A percentile compares a stretch with the other conserved stretches of the same genome.
phyloP scores from a whole-genome alignment of 2,329 filamentous ascomycete genomes.

The Verticillium isaacii region DNA sequence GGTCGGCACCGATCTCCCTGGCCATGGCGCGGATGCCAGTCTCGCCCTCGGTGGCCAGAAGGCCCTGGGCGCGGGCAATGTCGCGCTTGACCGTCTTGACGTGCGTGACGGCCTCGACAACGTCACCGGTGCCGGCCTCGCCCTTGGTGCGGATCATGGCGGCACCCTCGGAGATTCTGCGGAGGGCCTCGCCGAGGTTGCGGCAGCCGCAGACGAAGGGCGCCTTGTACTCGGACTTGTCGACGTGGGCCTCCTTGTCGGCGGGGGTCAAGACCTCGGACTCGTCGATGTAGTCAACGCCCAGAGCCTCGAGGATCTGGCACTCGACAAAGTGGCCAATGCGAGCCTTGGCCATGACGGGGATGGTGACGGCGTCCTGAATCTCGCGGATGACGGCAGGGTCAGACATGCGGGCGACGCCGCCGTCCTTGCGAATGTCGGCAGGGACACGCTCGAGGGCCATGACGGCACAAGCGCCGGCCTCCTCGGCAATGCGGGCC shows the following conservation, averaged over 20 bases:
- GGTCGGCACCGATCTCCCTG: slow-evolving; percentile 75
- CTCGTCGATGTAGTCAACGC: slow-evolving; percentile 97
- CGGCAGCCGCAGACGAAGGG: slow-evolving; percentile 97
- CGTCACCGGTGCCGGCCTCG: slow-evolving; percentile 94
- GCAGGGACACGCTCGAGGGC: slow-evolving; percentile 95
- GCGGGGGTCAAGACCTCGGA: slow-evolving; percentile 95
- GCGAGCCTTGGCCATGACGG: slow-evolving; percentile 97
- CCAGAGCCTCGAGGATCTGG: slow-evolving; percentile 93
- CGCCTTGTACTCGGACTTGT: slow-evolving; percentile 75
- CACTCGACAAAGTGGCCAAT: slow-evolving; percentile 98
- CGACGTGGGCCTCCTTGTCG: slow-evolving; percentile 85
- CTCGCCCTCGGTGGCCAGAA: slow-evolving; percentile 54
- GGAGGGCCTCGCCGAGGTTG: slow-evolving; percentile 87
- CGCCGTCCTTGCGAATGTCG: slow-evolving; percentile 88
- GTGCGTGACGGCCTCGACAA: slow-evolving; percentile 93
- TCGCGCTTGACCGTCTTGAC: slow-evolving; percentile 86
- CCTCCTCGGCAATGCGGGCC: slow-evolving; percentile 95
- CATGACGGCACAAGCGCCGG: slow-evolving; percentile 95
- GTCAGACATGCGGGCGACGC: slow-evolving; percentile 96
- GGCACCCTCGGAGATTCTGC: slow-evolving; percentile 86
- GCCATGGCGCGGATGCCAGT: slow-evolving; percentile 64
- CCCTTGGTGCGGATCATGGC: slow-evolving; percentile 99
- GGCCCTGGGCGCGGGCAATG: slow-evolving; percentile 74
- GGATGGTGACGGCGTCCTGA: slow-evolving; percentile 90
- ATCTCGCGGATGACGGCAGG: slow-evolving; percentile 93